Percentiles rank a stretch among this genome's conserved stretches.
These are phyloP conservation scores for Bruguiera sexangula DNA, from an alignment of 345 rosid genomes.

Conservation along the genomic window DNA sequence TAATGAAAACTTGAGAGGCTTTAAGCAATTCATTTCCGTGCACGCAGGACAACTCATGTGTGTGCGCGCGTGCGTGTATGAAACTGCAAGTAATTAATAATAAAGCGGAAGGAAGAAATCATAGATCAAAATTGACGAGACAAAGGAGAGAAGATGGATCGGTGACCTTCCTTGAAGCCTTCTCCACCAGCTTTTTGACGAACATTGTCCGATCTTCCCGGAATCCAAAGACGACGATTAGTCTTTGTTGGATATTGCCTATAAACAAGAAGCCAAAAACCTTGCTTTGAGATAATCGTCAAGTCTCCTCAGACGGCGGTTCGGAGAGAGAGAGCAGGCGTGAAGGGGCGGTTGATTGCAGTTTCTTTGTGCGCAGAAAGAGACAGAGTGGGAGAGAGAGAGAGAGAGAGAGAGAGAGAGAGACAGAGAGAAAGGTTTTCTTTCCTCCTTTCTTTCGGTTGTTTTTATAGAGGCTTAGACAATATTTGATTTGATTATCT, in stretches of 20 bases:
- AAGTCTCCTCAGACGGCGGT: too few species aligned
- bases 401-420: constrained; percentile 11
- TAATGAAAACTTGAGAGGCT: too few species aligned
- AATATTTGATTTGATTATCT: not conserved
- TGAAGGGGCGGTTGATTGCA: not conserved
- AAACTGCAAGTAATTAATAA: not conserved
- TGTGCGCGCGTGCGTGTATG: too few species aligned
- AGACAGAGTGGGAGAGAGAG: not conserved
- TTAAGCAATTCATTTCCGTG: too few species aligned
- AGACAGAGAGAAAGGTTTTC: constrained; percentile 11
- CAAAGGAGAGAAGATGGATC: not conserved
- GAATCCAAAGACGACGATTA: too few species aligned
- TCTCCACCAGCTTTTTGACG: constrained; percentile 64
- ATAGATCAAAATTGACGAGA: not conserved
- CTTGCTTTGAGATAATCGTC: constrained; percentile 31
- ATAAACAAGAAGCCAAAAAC: constrained; percentile 8
- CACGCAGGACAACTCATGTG: too few species aligned
- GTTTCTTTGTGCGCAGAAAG: not conserved
- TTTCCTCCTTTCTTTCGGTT: not conserved
- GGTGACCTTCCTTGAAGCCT: constrained; percentile 52
- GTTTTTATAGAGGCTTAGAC: not conserved
- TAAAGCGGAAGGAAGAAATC: not conserved
- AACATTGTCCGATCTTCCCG: constrained; percentile 34
- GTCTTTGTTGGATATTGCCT: too few species aligned
- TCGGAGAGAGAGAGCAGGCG: not conserved